Percentiles rank a stretch among this genome's conserved stretches.
Conservation (phyloP, 805 yeast species). For the Cyberlindnera bimundalis region DNA sequence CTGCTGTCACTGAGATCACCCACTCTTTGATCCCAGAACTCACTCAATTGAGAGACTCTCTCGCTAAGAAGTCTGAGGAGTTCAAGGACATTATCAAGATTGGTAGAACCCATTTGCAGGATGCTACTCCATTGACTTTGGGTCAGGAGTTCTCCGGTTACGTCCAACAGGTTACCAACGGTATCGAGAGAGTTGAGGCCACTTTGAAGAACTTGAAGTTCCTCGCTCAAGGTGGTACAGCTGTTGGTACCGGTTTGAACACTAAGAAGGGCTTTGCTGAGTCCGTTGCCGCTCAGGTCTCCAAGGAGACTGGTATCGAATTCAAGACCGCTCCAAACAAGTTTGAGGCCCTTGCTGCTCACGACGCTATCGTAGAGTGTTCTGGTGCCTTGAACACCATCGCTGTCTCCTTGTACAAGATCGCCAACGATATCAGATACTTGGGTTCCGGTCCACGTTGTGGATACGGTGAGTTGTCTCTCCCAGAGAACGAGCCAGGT, state of each 20-base stretch:
- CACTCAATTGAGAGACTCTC: slow-evolving; percentile 70
- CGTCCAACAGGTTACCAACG: slow-evolving; percentile 88
- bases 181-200: slow-evolving; percentile 80
- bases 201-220: slow-evolving; percentile 70
- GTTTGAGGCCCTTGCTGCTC: slow-evolving; percentile 98
- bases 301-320: slow-evolving; percentile 81
- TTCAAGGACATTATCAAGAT: slow-evolving; percentile 89
- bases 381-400: slow-evolving; percentile 96
- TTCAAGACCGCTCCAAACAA: slow-evolving; percentile 97
- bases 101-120: slow-evolving; percentile 98
- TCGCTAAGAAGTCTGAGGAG: slow-evolving; percentile 75
- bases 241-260: slow-evolving; percentile 98
- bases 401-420: slow-evolving; percentile 90
- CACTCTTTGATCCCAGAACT: slow-evolving; percentile 76
- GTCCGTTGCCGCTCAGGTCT: slow-evolving; percentile 81
- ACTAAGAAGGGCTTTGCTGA: slow-evolving; percentile 87
- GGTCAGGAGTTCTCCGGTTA: slow-evolving; percentile 99
- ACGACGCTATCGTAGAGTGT: slow-evolving; percentile 96
- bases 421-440: slow-evolving; percentile 97
- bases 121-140: slow-evolving; percentile 95
- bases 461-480: slow-evolving; percentile 92
- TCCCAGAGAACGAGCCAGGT: slow-evolving; percentile 99
- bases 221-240: slow-evolving; percentile 99
- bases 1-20: slow-evolving; percentile 89
- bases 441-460: slow-evolving; percentile 99